Evolutionary conservation across 352 stramenopile species (phyloP).

Genomic region (Globisporangium canariense): DNA sequence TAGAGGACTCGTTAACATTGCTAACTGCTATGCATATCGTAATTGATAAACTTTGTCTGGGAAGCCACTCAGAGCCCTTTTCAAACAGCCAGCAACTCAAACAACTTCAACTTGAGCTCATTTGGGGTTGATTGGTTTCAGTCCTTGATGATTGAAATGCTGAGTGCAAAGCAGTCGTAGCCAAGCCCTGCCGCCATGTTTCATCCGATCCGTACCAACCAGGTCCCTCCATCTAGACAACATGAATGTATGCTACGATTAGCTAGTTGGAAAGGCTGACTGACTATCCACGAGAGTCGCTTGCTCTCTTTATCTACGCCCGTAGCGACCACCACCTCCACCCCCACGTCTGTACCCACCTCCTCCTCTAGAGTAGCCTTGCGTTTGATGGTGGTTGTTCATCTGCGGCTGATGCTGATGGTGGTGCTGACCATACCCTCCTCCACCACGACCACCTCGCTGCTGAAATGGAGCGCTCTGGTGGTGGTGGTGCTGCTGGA

Average conservation of each 20-base stretch:
- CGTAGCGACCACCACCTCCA: conserved; percentile 28
- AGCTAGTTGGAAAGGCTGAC: neutral
- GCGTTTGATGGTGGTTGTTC: conserved; percentile 10
- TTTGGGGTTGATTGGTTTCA: neutral
- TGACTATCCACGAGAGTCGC: neutral
- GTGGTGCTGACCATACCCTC: conserved; percentile 12
- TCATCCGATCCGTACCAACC: neutral
- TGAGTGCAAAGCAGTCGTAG: neutral
- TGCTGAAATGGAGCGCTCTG: conserved; percentile 17
- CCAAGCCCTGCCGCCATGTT: neutral
- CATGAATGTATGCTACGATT: conserved; percentile 7
- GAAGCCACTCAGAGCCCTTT: neutral
- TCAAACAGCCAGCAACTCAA: neutral
- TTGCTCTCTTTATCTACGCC: conserved; percentile 19
- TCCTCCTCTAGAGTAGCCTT: conserved; percentile 23
- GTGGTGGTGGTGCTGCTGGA: conserved; percentile 14
- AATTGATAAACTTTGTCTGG: too few relatives aligned
- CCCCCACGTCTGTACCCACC: conserved; percentile 18
- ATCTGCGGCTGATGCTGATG: conserved; percentile 7
- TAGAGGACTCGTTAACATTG: neutral
- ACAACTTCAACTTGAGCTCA: neutral
- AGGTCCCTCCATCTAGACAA: neutral
- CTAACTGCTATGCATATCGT: neutral
- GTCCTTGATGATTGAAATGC: neutral
- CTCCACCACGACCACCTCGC: conserved; percentile 17